Evolutionary conservation across 192 early-diverging fungal species (phyloP).

Genomic region (Helicostylum pulchrum): DNA sequence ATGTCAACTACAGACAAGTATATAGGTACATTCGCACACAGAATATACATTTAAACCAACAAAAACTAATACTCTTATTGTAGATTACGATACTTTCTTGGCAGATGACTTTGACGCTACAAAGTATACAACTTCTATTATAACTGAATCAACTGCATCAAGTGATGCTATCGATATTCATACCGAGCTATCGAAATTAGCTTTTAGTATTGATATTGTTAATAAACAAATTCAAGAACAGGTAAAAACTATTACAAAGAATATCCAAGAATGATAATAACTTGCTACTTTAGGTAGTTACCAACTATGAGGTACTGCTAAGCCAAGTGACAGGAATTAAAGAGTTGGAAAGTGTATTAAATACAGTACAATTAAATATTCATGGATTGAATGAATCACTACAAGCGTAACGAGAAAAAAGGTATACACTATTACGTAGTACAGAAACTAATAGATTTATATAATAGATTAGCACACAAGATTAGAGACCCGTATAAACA

Average conservation of each 20-base stretch:
- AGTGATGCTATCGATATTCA: constrained; percentile 59
- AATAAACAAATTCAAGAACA: constrained; percentile 74
- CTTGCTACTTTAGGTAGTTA: constrained; percentile 51
- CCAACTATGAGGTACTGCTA: constrained; percentile 65
- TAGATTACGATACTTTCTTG: constrained; percentile 68
- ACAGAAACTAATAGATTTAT: too few species aligned
- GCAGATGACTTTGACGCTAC: constrained; percentile 64
- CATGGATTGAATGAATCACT: constrained; percentile 53
- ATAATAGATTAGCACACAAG: constrained; percentile 37
- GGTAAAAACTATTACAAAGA: constrained; percentile 33
- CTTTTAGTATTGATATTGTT: constrained; percentile 69
- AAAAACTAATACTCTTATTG: background rate
- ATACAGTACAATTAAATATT: constrained; percentile 52
- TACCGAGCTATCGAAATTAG: constrained; percentile 61
- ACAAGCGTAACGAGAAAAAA: constrained; percentile 40
- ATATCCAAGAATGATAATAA: background rate
- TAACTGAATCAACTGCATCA: constrained; percentile 53
- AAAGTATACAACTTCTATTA: constrained; percentile 62
- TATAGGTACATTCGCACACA: too few species aligned
- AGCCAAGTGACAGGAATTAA: constrained; percentile 65
- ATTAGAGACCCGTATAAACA: constrained; percentile 58
- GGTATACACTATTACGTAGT: too few species aligned
- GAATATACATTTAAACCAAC: background rate
- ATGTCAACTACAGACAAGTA: too few species aligned
- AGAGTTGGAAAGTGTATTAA: constrained; percentile 52